phyloP scores from a whole-genome alignment of 2,329 filamentous ascomycete genomes.

The Botrytis porri region DNA sequence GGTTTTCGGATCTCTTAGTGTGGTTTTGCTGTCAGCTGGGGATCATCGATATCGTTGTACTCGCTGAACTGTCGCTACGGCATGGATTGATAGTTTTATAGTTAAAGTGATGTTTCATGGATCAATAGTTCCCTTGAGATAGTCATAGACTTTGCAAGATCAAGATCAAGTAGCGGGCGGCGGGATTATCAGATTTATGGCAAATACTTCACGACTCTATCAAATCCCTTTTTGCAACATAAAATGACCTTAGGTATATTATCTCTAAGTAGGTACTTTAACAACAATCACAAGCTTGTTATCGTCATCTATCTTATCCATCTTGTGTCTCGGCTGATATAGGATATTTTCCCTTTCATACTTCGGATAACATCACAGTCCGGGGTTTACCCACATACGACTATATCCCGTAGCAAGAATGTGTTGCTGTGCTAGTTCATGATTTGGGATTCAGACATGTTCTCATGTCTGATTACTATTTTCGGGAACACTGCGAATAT shows the following conservation, averaged over 20 bases:
- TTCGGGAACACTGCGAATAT: rapidly evolving
- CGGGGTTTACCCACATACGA: background rate
- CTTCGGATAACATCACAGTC: background rate
- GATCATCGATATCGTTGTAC: background rate
- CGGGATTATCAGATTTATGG: background rate
- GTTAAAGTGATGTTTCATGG: rapidly evolving
- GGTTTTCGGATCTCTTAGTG: too few species aligned
- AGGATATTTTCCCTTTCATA: background rate
- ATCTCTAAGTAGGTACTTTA: too few species aligned
- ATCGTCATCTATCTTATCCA: background rate
- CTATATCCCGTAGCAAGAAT: rapidly evolving
- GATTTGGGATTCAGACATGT: rapidly evolving
- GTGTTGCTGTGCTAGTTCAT: background rate
- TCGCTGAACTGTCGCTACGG: background rate
- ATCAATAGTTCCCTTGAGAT: too few species aligned
- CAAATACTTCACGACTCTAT: background rate
- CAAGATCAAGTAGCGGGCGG: background rate
- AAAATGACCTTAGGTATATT: rapidly evolving
- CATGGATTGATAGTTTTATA: background rate
- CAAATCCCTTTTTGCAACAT: background rate
- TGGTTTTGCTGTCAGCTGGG: background rate
- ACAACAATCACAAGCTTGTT: rapidly evolving
- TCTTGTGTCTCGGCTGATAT: too few species aligned
- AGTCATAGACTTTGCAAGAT: background rate
- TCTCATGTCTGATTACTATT: rapidly evolving